These are phyloP conservation scores for Barnettozyma siamensis DNA, from an alignment of 805 yeast genomes.

Conservation along the genomic window DNA sequence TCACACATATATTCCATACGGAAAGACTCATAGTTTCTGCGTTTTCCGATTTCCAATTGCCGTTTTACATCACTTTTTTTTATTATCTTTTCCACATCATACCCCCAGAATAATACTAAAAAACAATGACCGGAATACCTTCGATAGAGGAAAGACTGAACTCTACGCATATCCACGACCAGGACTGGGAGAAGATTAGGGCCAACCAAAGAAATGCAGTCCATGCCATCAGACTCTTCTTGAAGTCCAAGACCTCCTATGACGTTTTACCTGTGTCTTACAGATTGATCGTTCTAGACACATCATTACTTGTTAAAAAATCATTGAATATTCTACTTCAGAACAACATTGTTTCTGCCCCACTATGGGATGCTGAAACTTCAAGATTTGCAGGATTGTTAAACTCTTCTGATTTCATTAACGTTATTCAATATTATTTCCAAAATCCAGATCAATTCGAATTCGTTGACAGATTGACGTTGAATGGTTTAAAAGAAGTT, in stretches of 20 bases:
- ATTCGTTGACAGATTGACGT: slow-evolving; percentile 75
- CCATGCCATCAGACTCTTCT: slow-evolving; percentile 74
- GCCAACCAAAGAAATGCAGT: slow-evolving; percentile 59
- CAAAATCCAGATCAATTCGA: slow-evolving; percentile 86
- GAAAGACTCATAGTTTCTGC: too few species aligned
- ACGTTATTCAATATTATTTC: slow-evolving; percentile 90
- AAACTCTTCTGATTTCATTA: slow-evolving; percentile 88
- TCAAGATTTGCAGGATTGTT: slow-evolving; percentile 91
- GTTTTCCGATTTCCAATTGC: too few species aligned
- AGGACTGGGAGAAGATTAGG: slow-evolving; percentile 9
- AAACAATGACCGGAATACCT: slow-evolving; percentile 14
- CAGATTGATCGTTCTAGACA: slow-evolving; percentile 87
- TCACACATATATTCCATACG: too few species aligned
- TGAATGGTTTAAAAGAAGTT: slow-evolving; percentile 80
- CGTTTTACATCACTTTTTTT: too few species aligned
- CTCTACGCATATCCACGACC: slow-evolving; percentile 18
- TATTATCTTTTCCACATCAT: background rate
- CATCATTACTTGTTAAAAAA: slow-evolving; percentile 83
- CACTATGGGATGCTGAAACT: slow-evolving; percentile 88
- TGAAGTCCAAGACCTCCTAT: slow-evolving; percentile 88
- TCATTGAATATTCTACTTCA: slow-evolving; percentile 85
- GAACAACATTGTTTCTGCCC: slow-evolving; percentile 93
- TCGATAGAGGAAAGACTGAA: slow-evolving; percentile 22
- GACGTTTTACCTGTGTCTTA: slow-evolving; percentile 96
- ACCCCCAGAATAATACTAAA: background rate